These are phyloP conservation scores for Puccinia novopanici DNA, from an alignment of 1,284 basidiomycete species.

Conservation along the genomic window DNA sequence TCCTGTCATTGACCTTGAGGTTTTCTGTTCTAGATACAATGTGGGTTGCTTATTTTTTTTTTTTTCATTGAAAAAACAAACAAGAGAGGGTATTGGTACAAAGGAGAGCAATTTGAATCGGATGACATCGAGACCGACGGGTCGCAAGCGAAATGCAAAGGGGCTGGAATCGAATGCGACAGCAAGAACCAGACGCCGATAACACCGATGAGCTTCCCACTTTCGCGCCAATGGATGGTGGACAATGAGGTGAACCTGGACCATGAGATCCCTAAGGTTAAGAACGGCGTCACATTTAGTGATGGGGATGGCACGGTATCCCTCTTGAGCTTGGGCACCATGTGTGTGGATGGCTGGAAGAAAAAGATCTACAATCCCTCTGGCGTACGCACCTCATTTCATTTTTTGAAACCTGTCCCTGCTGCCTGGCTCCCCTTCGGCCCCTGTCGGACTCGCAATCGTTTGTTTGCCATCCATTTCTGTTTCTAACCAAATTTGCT, in stretches of 20 bases:
- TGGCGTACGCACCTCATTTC: conserved; percentile 64
- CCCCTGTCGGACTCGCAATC: neutral
- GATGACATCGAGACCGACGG: conserved; percentile 57
- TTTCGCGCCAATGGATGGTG: conserved; percentile 73
- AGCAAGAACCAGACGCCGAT: conserved; percentile 60
- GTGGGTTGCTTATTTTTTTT: conserved; percentile 10
- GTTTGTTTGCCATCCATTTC: neutral
- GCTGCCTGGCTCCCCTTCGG: neutral
- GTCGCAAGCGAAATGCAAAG: conserved; percentile 44
- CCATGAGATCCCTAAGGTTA: conserved; percentile 62
- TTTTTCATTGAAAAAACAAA: neutral
- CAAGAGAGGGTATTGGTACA: conserved; percentile 52
- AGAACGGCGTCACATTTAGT: conserved; percentile 81
- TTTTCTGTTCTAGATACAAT: no score
- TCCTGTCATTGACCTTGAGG: conserved; percentile 30
- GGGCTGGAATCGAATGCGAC: conserved; percentile 52
- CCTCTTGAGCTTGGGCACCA: conserved; percentile 82
- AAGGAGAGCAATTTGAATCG: conserved; percentile 52
- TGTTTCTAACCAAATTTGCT: conserved; percentile 5
- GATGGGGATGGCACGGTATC: conserved; percentile 97
- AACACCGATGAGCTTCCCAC: conserved; percentile 66
- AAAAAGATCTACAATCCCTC: conserved; percentile 87
- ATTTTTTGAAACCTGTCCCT: no score
- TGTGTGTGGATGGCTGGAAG: conserved; percentile 97
- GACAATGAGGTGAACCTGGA: conserved; percentile 77